Evolutionary conservation across 371 early-diverging fungal genomes (phyloP), one percentile per base, ranked within the genome.

Genomic region (Mycotypha africana): DNA sequence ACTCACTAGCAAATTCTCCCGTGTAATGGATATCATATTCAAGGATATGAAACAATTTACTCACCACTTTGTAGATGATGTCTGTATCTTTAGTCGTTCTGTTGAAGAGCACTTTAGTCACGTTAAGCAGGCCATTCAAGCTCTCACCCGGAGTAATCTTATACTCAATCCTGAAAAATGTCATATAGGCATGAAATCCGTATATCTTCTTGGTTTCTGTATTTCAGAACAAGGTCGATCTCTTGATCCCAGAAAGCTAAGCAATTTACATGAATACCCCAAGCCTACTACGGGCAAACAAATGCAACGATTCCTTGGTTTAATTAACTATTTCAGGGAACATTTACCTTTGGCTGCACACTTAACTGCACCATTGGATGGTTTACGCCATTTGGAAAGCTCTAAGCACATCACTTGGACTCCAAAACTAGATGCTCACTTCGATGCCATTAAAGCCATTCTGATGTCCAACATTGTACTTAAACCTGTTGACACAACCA

Each of bases 261-360:
- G 34, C 14, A 44, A 44, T 36, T 11, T 56, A 11, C 6, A 9
- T n/a, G n/a, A 44, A 11, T 38, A 40, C 23, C 47, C 42, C 11
- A 9, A 17, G 4, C 56, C 54, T 30, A 32, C 2, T 15, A 36
- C 43, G 0, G n/a, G 30, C 4, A 59, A 46, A 36, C 25, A 53
- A n/a, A 24, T 36, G 7, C 38, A 49, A 35, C 24, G 35, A 15
- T 63, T 56, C 20, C 21, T 54, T 33, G 60, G 58, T 0, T 34
- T 36, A 14, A 45, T 61, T 15, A 61, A 58, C 10, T 64, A 49
- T 43, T 58, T 61, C 21, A 24, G 59, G 22, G 38, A 53, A 8
- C 46, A 53, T 19, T 36, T 57, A 12, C 54, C 53, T 3, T 17
- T 50, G 0, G 45, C 45, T 21, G 32, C 48, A n/a, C 34, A 36